Evolutionary conservation across 768 basidiomycete species (phyloP).

Genomic region (Phaeotremella skinneri): DNA sequence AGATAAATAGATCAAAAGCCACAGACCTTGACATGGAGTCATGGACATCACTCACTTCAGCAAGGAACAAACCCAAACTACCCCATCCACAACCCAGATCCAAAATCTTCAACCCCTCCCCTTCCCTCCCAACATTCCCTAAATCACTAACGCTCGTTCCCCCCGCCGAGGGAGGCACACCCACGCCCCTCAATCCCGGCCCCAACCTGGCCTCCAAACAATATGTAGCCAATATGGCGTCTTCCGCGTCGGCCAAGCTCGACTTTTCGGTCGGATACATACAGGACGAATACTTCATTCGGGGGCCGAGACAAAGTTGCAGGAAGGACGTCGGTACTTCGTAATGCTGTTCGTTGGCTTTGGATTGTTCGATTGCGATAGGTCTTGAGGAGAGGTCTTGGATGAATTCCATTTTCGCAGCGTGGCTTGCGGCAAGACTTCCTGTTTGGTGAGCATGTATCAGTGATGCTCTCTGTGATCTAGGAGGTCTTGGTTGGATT

Average conservation of each 20-base stretch:
- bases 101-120: slow-evolving; percentile 63
- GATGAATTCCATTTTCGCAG: slow-evolving; percentile 67
- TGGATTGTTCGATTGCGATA: slow-evolving; percentile 64
- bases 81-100: slow-evolving; percentile 77
- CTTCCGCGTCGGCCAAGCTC: slow-evolving; percentile 64
- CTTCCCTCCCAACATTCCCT: slow-evolving; percentile 35
- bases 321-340: slow-evolving; percentile 63
- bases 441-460: slow-evolving; percentile 18
- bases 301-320: slow-evolving; percentile 63
- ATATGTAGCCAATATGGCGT: slow-evolving; percentile 65
- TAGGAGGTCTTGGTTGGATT: background rate
- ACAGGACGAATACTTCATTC: slow-evolving; percentile 67
- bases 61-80: slow-evolving; percentile 66
- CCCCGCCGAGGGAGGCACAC: slow-evolving; percentile 1
- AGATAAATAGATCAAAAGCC: background rate
- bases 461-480: background rate
- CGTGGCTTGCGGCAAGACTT: slow-evolving; percentile 60
- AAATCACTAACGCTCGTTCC: slow-evolving; percentile 6
- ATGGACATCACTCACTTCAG: slow-evolving; percentile 55
- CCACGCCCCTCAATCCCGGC: slow-evolving; percentile 36
- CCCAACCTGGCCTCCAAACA: slow-evolving; percentile 63
- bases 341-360: slow-evolving; percentile 75
- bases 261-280: slow-evolving; percentile 62
- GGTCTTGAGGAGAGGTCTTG: slow-evolving; percentile 58
- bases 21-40: background rate